These are phyloP conservation scores for Ceratocystiopsis sp. DNA, from an alignment of 2,329 filamentous ascomycete species.

Conservation along the genomic window DNA sequence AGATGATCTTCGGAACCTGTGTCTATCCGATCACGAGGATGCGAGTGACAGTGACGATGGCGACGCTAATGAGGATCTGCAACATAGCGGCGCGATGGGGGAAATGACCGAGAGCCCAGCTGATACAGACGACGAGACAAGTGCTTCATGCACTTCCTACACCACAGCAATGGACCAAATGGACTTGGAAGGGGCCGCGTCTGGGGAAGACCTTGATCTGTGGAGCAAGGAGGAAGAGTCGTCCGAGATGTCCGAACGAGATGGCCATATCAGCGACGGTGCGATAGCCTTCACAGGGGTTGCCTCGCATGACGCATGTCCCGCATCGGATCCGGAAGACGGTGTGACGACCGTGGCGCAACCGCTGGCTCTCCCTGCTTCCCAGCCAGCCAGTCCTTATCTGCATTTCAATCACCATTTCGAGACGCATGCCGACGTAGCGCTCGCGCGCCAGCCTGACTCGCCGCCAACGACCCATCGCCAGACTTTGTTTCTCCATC, in stretches of 20 bases:
- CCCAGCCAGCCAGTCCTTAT: too few species aligned
- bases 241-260: too few species aligned
- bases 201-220: background rate
- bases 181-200: background rate
- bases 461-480: slow-evolving; percentile 8
- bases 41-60: background rate
- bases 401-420: too few species aligned
- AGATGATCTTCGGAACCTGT: slow-evolving; percentile 24
- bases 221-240: too few species aligned
- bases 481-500: slow-evolving; percentile 22
- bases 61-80: slow-evolving; percentile 12
- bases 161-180: background rate
- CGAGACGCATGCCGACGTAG: too few species aligned
- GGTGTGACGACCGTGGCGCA: too few species aligned
- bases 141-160: background rate
- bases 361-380: too few species aligned
- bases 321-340: too few species aligned
- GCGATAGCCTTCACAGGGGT: too few species aligned
- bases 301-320: too few species aligned
- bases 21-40: slow-evolving; percentile 14
- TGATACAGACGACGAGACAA: too few species aligned
- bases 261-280: background rate
- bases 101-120: background rate
- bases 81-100: background rate
- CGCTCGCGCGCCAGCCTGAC: background rate